A percentile compares a stretch with the other conserved stretches of the same genome.
These are phyloP conservation scores for Colletotrichum godetiae DNA, from an alignment of 2,329 filamentous ascomycete genomes.

Conservation along the genomic window DNA sequence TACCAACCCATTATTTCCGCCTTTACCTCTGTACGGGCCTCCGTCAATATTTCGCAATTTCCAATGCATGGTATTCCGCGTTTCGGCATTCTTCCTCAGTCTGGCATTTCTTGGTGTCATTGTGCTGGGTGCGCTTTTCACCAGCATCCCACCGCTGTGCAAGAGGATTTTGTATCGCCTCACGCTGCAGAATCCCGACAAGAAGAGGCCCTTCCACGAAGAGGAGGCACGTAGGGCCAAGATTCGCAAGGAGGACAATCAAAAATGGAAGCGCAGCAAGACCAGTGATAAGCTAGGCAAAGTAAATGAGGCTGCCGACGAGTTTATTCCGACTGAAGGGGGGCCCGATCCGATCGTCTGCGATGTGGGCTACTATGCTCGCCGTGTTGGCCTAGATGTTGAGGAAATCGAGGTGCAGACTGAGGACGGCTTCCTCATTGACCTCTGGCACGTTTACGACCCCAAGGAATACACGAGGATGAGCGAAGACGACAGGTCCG, in stretches of 20 bases:
- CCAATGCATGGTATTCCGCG: constrained; percentile 73
- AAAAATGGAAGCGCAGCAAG: constrained; percentile 68
- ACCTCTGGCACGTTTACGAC: constrained; percentile 90
- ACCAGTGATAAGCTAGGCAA: constrained; percentile 50
- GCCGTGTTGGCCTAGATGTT: constrained; percentile 86
- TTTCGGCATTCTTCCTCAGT: constrained; percentile 80
- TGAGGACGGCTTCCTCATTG: constrained; percentile 92
- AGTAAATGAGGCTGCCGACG: constrained; percentile 59
- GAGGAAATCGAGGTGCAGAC: constrained; percentile 89
- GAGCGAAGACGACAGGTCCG: constrained; percentile 58
- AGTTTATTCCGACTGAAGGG: constrained; percentile 82
- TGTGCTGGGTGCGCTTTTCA: constrained; percentile 78
- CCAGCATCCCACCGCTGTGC: constrained; percentile 67
- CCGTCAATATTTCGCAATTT: constrained; percentile 73
- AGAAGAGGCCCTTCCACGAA: constrained; percentile 73
- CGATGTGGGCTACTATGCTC: constrained; percentile 87
- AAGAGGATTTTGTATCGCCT: constrained; percentile 62
- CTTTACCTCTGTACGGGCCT: constrained; percentile 83
- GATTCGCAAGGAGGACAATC: constrained; percentile 67
- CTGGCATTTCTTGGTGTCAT: constrained; percentile 81
- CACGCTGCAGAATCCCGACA: constrained; percentile 70
- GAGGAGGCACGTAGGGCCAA: constrained; percentile 75
- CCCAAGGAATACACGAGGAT: constrained; percentile 76
- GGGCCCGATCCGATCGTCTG: constrained; percentile 82
- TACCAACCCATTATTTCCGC: constrained; percentile 86